Percentiles rank a stretch among this genome's conserved stretches.
Evolutionary conservation across 225 moss, liverwort and hornwort genomes (phyloP).

Genomic region (Antitrichia curtipendula): DNA sequence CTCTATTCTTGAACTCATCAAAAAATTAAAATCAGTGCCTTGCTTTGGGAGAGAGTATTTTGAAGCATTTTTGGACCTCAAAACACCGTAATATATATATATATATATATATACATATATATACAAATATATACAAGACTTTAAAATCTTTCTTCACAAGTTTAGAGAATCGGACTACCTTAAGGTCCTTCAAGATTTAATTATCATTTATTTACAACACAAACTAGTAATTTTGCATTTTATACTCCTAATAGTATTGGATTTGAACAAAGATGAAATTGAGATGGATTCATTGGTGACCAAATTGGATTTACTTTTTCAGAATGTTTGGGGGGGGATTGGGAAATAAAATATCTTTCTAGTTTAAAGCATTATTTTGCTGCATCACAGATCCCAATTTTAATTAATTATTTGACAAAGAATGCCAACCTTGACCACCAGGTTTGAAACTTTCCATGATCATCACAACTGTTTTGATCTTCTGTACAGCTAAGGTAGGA

Average conservation of each 20-base stretch:
- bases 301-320: neutral
- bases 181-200: neutral
- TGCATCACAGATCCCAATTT: neutral
- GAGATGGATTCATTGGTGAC: neutral
- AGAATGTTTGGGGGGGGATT: neutral
- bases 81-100: rapidly evolving
- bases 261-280: neutral
- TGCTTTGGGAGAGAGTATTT: neutral
- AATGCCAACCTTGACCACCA: neutral
- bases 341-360: neutral
- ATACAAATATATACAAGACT: too few species aligned
- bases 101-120: too few species aligned
- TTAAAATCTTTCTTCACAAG: neutral
- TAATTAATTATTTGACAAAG: neutral
- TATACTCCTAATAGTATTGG: neutral
- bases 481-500: too few species aligned
- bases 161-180: neutral
- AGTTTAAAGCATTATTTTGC: neutral
- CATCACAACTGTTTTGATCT: neutral
- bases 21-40: too few species aligned
- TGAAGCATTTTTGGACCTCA: neutral
- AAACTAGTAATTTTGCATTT: neutral
- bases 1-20: neutral
- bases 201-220: neutral
- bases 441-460: neutral